Evolutionary conservation across 352 stramenopile genomes (phyloP), one percentile per base, ranked within the genome.

Genomic region (Globisporangium iwayamae): DNA sequence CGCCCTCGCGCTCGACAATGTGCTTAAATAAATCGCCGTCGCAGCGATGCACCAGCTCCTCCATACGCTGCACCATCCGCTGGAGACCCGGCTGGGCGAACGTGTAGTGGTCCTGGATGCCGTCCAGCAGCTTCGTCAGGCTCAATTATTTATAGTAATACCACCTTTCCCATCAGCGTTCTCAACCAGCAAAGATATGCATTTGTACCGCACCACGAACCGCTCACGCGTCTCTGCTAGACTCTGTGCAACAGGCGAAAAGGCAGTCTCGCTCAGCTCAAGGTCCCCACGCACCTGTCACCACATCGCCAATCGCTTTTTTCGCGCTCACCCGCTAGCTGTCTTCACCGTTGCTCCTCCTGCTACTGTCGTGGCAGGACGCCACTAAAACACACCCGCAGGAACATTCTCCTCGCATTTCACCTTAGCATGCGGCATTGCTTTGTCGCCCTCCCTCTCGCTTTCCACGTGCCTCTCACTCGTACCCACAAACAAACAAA

Each of bases 51-150:
- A 99, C 92, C 28, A 99, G 82, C 67, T 99, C 97, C 73, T 99
- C 93, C 68, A 99, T 92, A 41, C 87, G 83, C 70, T 98, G 93
- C 43, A 99, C 94, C 97, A 99, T 99, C 39, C 96, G 91, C 81
- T 99, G 97, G 28, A 99, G 83, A 8, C 98, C 98, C 11, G 97
- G 97, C 81, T 99, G 97, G 64, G 96, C 93, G 48, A 97, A 97
- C 11, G 97, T 99, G 74, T 99, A 99, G 78, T 99, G 97, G 81
- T 99, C 98, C 78, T 95, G 97, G 66, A 99, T 99, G 47, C 96
- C 93, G 64, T 99, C 95, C 51, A 99, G 79, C 2, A 99, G 77
- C 73, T 99, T 99, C 25, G 96, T 99, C 39, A 99, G 78, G 74
- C 97, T 99, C 95, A 97, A 99, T 77, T 99, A 99, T 11, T 85